phyloP scores from a whole-genome alignment of 208 protist species.

The Tritrichomonas foetus region DNA sequence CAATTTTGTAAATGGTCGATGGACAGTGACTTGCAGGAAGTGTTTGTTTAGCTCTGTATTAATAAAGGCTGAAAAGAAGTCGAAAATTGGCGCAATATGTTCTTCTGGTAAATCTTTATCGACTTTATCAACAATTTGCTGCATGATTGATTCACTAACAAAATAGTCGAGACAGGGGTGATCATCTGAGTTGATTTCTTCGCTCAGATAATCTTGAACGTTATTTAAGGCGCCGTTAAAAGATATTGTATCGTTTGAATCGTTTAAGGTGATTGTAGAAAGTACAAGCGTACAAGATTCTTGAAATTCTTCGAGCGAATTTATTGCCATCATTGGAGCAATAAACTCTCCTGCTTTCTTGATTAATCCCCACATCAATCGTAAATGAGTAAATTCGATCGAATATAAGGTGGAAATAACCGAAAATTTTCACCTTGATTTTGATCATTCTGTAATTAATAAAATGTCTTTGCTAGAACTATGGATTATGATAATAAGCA shows the following conservation, averaged over 20 bases:
- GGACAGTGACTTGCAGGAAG: background rate
- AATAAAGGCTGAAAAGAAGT: background rate
- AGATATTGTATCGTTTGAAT: background rate
- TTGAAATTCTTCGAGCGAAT: background rate
- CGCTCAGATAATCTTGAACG: background rate
- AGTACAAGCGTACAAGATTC: background rate
- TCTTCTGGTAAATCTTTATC: background rate
- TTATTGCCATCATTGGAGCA: background rate
- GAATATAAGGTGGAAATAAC: too few relatives aligned
- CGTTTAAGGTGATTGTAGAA: background rate
- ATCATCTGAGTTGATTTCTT: background rate
- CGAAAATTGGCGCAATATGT: background rate
- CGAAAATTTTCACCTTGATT: too few relatives aligned
- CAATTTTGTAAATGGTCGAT: background rate
- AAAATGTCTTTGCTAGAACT: too few relatives aligned
- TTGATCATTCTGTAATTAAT: too few relatives aligned
- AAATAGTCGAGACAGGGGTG: background rate
- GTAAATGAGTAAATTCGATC: background rate
- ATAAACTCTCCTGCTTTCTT: conserved; percentile 25
- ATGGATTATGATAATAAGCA: too few relatives aligned
- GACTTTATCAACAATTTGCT: background rate
- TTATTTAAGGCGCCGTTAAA: background rate
- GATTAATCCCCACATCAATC: background rate
- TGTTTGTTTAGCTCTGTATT: background rate
- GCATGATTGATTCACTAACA: background rate